Percentiles rank a stretch among this genome's conserved stretches.
Conservation (phyloP, 1,139 yeast species). For the Lodderomyces metapsilosis region DNA sequence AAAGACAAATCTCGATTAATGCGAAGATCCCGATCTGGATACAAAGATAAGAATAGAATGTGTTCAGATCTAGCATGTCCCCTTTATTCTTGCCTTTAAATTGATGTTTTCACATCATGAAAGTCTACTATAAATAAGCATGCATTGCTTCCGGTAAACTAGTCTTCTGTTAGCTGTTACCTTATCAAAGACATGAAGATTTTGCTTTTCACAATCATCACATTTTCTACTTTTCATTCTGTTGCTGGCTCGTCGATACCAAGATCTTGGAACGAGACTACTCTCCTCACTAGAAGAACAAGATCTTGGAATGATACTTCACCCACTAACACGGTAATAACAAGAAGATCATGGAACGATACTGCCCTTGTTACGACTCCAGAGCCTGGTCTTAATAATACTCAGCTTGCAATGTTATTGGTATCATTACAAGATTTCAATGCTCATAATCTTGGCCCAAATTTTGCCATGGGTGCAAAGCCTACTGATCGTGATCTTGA, state of each 20-base stretch:
- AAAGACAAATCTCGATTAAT: background rate
- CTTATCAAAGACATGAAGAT: background rate
- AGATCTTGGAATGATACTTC: slow-evolving; percentile 2
- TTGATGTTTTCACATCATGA: background rate
- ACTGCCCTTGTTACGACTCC: background rate
- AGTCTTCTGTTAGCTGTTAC: too few species aligned
- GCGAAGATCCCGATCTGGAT: background rate
- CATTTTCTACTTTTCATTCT: background rate
- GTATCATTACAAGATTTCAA: slow-evolving; percentile 5
- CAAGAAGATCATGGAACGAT: background rate
- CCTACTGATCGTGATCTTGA: background rate
- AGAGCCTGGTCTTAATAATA: background rate
- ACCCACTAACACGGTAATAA: background rate
- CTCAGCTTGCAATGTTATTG: background rate
- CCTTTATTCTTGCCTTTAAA: background rate
- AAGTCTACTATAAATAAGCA: background rate
- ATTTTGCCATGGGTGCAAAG: background rate
- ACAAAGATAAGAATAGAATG: background rate
- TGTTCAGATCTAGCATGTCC: background rate
- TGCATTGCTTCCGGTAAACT: background rate
- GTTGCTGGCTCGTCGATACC: background rate
- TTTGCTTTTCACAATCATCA: background rate
- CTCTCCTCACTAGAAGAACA: background rate
- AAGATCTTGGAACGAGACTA: background rate
- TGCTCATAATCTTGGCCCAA: slow-evolving; percentile 5